Evolutionary conservation across 441 rosid genomes (phyloP).

Genomic region (Manihot esculenta): DNA sequence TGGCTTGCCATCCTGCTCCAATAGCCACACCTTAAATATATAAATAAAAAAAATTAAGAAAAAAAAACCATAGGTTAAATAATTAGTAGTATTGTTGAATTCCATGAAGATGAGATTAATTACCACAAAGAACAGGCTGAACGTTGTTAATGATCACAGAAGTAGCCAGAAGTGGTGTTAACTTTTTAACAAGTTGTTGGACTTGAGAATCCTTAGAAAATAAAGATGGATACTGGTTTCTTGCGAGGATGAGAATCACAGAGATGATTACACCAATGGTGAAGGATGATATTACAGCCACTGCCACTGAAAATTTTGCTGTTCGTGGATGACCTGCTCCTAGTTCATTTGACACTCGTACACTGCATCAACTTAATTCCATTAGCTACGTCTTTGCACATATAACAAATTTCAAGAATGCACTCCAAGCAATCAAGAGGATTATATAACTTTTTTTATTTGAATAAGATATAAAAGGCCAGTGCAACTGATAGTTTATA

Average conservation of each 20-base stretch:
- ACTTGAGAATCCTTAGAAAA: constrained; percentile 52
- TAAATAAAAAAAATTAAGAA: background rate
- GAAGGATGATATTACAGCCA: constrained; percentile 58
- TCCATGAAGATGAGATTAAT: background rate
- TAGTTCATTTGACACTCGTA: constrained; percentile 76
- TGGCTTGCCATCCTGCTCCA: constrained; percentile 73
- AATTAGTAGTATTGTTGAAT: too few species aligned
- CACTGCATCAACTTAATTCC: constrained; percentile 33
- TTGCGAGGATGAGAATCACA: constrained; percentile 32
- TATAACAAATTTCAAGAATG: too few species aligned
- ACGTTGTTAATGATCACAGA: constrained; percentile 52
- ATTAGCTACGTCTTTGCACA: too few species aligned
- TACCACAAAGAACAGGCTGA: constrained; percentile 82
- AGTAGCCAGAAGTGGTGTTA: constrained; percentile 62
- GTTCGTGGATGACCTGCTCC: constrained; percentile 77
- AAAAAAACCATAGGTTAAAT: background rate
- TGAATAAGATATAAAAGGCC: too few species aligned
- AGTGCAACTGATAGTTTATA: too few species aligned
- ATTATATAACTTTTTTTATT: too few species aligned
- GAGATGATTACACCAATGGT: constrained; percentile 41
- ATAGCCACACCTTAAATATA: constrained; percentile 48
- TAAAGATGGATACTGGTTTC: constrained; percentile 44
- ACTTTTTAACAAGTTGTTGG: constrained; percentile 43
- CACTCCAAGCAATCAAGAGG: too few species aligned
- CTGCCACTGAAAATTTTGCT: constrained; percentile 55